Conservation (phyloP, 768 basidiomycete species). For the Lyophyllum atratum region DNA sequence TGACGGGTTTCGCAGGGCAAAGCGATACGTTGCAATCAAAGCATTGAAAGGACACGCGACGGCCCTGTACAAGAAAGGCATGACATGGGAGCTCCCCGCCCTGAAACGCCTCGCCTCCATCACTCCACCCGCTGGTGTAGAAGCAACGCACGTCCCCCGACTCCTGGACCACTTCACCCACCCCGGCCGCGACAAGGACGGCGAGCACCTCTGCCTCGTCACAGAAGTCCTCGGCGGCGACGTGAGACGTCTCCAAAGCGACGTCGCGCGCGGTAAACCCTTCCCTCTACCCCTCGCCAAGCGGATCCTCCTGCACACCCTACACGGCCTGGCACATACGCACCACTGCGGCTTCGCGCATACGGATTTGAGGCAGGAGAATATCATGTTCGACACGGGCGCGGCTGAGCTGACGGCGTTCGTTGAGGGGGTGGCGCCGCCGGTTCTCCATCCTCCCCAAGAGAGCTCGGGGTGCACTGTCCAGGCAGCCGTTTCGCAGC, state of each 20-base stretch:
- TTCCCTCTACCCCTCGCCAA: slow-evolving; percentile 27
- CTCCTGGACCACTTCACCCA: slow-evolving; percentile 23
- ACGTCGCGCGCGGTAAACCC: not conserved
- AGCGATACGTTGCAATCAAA: slow-evolving; percentile 32
- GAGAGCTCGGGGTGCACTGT: slow-evolving; percentile 19
- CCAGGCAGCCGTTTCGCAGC: slow-evolving; percentile 26
- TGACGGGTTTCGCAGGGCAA: slow-evolving; percentile 14
- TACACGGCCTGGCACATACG: slow-evolving; percentile 24
- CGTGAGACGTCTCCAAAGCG: slow-evolving; percentile 16
- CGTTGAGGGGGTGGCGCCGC: slow-evolving; percentile 17
- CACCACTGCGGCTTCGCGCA: too few species aligned
- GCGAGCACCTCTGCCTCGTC: slow-evolving; percentile 28
- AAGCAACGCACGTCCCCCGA: slow-evolving; percentile 14
- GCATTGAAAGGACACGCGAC: slow-evolving; percentile 28
- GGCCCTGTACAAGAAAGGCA: slow-evolving; percentile 13
- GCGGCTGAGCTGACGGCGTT: too few species aligned
- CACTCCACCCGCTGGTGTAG: not conserved
- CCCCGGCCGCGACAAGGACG: slow-evolving; percentile 22
- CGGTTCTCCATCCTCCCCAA: slow-evolving; percentile 22
- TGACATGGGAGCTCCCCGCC: slow-evolving; percentile 23
- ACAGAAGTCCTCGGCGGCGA: slow-evolving; percentile 26
- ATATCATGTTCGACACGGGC: too few species aligned
- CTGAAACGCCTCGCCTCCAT: slow-evolving; percentile 13
- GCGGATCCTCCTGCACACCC: slow-evolving; percentile 24
- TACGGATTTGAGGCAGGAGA: too few species aligned